Conservation (phyloP, 257 asterid species). For the Nicotiana benthamiana region DNA sequence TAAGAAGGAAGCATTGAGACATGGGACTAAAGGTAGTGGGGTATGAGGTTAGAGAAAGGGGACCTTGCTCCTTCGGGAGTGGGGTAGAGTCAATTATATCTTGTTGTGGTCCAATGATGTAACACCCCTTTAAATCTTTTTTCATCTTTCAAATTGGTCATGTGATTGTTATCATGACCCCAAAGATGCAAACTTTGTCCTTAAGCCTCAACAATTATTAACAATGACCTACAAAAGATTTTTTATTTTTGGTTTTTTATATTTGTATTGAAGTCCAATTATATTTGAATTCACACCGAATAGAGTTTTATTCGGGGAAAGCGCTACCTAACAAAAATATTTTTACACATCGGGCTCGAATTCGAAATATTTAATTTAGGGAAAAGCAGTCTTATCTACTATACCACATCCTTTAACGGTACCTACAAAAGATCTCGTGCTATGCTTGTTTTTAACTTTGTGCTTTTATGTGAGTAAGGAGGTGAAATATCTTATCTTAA, state of each 20-base stretch:
- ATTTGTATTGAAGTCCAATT: accelerated
- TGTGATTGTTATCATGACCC: constrained; percentile 18
- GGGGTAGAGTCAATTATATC: constrained; percentile 23
- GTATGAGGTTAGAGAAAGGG: constrained; percentile 4
- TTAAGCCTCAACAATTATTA: neutral
- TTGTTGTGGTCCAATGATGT: constrained; percentile 63
- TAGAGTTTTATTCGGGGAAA: too few relatives aligned
- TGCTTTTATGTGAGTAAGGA: neutral
- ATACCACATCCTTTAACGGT: too few relatives aligned
- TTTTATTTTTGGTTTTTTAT: too few relatives aligned
- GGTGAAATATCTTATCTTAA: neutral
- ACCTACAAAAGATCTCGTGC: neutral
- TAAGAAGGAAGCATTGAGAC: constrained; percentile 57
- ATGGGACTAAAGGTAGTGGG: constrained; percentile 32
- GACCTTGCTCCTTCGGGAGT: constrained; percentile 8
- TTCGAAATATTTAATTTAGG: too few relatives aligned
- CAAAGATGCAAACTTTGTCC: constrained; percentile 14
- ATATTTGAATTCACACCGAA: too few relatives aligned
- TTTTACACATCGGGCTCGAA: too few relatives aligned
- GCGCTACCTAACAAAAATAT: accelerated
- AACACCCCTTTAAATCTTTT: constrained; percentile 21
- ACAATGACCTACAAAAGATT: constrained; percentile 4
- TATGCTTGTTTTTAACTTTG: neutral
- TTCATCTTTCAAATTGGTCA: constrained; percentile 13
- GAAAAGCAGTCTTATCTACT: too few relatives aligned